Percentiles rank a stretch among this genome's conserved stretches.
Conservation (phyloP, 2,329 filamentous ascomycete genomes). For the Botrytis elliptica region DNA sequence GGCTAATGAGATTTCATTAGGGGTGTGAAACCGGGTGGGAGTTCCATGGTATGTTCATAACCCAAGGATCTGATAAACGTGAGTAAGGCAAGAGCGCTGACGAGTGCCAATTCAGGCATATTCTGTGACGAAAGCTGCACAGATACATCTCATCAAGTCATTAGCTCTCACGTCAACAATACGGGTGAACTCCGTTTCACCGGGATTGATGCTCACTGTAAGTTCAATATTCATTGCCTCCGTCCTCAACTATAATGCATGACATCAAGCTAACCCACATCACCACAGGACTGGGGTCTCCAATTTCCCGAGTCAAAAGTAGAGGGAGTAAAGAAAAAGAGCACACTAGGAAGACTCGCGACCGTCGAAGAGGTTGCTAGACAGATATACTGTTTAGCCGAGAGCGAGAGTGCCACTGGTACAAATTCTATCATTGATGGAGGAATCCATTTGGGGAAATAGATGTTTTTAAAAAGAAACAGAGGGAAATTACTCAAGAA, state of each 20-base stretch:
- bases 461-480: background rate
- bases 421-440: constrained; percentile 52
- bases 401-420: constrained; percentile 51
- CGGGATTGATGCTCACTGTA: constrained; percentile 15
- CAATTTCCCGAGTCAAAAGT: constrained; percentile 29
- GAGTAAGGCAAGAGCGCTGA: background rate
- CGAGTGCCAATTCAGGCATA: constrained; percentile 55
- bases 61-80: background rate
- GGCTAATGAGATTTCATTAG: background rate
- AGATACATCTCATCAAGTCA: constrained; percentile 57
- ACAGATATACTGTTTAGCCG: constrained; percentile 51
- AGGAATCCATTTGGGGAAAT: constrained; percentile 17
- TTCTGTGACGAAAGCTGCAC: constrained; percentile 73
- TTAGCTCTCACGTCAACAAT: constrained; percentile 55
- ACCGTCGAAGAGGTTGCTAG: constrained; percentile 49
- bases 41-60: constrained; percentile 48
- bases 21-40: constrained; percentile 58
- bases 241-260: background rate
- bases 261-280: background rate
- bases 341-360: constrained; percentile 28
- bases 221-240: background rate
- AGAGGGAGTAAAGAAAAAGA: constrained; percentile 27
- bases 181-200: constrained; percentile 52
- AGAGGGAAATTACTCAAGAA: no score
- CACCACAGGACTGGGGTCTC: constrained; percentile 31